Evolutionary conservation across 352 stramenopile species (phyloP), one percentile per base, ranked within the genome.

Genomic region (Globisporangium splendens): DNA sequence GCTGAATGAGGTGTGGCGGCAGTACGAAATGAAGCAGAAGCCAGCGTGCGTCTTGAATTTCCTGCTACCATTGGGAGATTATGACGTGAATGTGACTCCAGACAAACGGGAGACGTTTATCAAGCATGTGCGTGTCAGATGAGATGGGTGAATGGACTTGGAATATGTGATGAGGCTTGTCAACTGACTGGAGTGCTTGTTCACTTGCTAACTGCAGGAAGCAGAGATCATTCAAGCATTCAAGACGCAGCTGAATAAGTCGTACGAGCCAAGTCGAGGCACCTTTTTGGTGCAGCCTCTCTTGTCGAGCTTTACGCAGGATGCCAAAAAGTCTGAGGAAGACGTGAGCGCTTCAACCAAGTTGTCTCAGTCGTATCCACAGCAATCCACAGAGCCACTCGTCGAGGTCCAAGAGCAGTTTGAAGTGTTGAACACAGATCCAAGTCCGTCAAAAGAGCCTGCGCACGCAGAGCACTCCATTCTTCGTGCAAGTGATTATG

Each of bases 71-170:
- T 75, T 88, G 12, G 66, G 83, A 24, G 77, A 86, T 20, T 98
- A 97, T 62, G 97, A 99, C 63, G 87, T 99, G 35, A 99, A 99
- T 72, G 70, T 99, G 20, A 96, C 93, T 21, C 96, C 96, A 1
- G 96, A 99, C 80, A 99, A 99, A 63, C 80, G 96, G 21, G 84
- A 99, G 64, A 95, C 98, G 1, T 89, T 98, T 49, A n/a, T 91
- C 20, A 84, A 81, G 44, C 60, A 90, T 60, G 80, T 89, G 69
- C 39, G 68, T 56, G n/a, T 39, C 4, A 4, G 5, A 20, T 70
- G 17, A 31, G 21, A 17, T n/a, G 5, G 24, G 5, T 31, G 24
- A 31, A 31, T 31, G 24, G 24, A 31, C 24, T 2, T 31, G 24
- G 24, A 31, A 13, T 22, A n/a, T 42, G 20, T 44, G 22, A 17